Base-by-base conservation (phyloP, 2,329 filamentous ascomycete genomes). In the Pseudovirgaria hyperparasitica region DNA sequence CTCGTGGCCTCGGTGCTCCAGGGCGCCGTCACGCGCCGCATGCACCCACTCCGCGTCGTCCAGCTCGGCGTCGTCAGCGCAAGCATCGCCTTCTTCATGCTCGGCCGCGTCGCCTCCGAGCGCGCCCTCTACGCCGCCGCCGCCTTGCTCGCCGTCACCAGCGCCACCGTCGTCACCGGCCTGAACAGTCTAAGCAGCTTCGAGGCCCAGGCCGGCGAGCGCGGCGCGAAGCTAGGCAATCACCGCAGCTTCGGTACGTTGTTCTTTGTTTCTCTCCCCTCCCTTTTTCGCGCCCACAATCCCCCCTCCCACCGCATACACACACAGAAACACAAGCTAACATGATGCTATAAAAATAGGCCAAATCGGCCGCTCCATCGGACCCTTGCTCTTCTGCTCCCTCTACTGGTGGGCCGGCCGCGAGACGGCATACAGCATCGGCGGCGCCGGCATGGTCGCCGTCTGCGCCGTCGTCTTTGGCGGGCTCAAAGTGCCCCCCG, bases 391-490 rank as follows among this genome's bases (percentile, higher is more conserved):
- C 19, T 98, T 98, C 50, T 96, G 90, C 35, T 84, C 82, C 25
- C 63, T 98, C 30, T 98, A 98, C 59, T 98, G 90, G 90, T 98
- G 90, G 90, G 86, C 84, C 5, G 90, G 90, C 0, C 66, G 90
- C 24, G 79, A 92, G 47, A 67, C 75, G 8, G 90, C 90, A 2
- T 98, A 96, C 53, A 65, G 63, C 1, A 66, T 84, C 42, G 90
- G 90, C 4, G 80, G 82, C 0, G 64, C 71, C 9, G 85, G 84
- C 5, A 92, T 96, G 62, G 54, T 80, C 5, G 71, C 64, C 1
- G 86, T 96, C 8, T 67, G 70, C 23, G 65, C 64, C 8, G 55
- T 84, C 14, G 82, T 79, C 0, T 79, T 92, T 49, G 65, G 70
- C 12, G 70, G 69, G 1, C 55, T 94, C 36, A 82, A 76, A 57